Evolutionary conservation across 805 yeast genomes (phyloP), one percentile per base, ranked within the genome.

Genomic region (Candida insectorum): DNA sequence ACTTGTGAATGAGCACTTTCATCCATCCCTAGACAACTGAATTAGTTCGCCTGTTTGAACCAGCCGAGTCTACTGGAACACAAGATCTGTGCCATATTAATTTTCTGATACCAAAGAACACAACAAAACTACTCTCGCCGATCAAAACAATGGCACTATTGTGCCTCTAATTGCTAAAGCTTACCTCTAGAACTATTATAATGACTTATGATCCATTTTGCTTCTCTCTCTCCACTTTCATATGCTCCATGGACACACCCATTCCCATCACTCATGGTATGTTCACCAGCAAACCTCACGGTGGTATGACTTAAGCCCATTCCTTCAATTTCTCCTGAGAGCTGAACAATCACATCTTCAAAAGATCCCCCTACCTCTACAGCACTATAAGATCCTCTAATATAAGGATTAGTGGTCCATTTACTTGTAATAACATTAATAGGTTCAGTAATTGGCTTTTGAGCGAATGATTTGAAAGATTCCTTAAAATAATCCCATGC

Each of bases 221-320:
- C 77, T 37, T 73, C 80, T 41, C 91, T 62, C 30, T 48, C 50
- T 1, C 91, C 96, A 48, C 91, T 81, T 40, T 66, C 63, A 77
- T 85, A 86, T 0, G 96, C 96, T 0, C 95, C 96, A 52, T 88
- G 94, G 4, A 83, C 93, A 46, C 95, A 88, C 0, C 96, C 96
- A 11, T 87, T 83, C 6, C 95, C 96, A 44, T 86, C 95, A 45
- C 76, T 60, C 15, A 79, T 76, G 0, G 96, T 83, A 54, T 88
- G 96, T 51, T 88, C 96, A 6, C 96, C 96, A 0, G 96, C 96
- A 65, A 88, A 88, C 26, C 95, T 65, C 2, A 88, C 59, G 6
- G 68, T 64, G 3, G 54, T 47, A 9, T 70, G 77, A 14, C 71
- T 61, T 24, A 61, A 43, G 4, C 59, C 60, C 12, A 45, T 31